Percentiles rank a stretch among this genome's conserved stretches.
Evolutionary conservation across 805 yeast genomes (phyloP).

Genomic region (Ogataea minuta): DNA sequence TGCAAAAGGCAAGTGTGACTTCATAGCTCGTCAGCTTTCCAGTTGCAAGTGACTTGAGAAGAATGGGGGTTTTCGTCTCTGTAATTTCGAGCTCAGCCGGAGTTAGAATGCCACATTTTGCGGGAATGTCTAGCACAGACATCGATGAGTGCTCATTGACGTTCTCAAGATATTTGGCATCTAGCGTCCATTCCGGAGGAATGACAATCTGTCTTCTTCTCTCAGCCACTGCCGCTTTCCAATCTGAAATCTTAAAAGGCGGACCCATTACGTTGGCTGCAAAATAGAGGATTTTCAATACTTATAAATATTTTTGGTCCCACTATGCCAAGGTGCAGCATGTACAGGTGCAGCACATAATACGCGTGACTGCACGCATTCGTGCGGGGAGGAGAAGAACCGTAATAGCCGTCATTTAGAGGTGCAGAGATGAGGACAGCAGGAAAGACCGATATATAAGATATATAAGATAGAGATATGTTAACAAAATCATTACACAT

Average conservation of each 20-base stretch:
- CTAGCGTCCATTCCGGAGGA: constrained; percentile 20
- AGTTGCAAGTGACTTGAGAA: constrained; percentile 9
- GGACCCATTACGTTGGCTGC: too few species aligned
- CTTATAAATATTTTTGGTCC: too few species aligned
- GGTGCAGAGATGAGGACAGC: too few species aligned
- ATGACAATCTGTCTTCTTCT: constrained; percentile 7
- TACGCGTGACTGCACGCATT: too few species aligned
- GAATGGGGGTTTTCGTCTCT: constrained; percentile 13
- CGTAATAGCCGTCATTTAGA: too few species aligned
- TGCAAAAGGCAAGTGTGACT: constrained; percentile 29
- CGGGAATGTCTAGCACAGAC: constrained; percentile 15
- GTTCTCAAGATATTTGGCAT: background rate
- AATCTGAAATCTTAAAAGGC: constrained; percentile 24
- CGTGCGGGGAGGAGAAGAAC: too few species aligned
- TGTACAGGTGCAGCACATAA: too few species aligned
- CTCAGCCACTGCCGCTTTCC: constrained; percentile 9
- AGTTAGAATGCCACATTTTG: constrained; percentile 12
- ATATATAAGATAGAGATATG: too few species aligned
- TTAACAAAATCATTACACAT: too few species aligned
- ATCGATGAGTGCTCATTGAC: constrained; percentile 4
- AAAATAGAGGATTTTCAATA: too few species aligned
- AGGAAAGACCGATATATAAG: too few species aligned
- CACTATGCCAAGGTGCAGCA: too few species aligned
- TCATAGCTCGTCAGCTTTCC: constrained; percentile 19
- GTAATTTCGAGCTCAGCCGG: constrained; percentile 17